A percentile compares a stretch with the other conserved stretches of the same genome.
phyloP scores from a whole-genome alignment of 495 filamentous ascomycete species.

The Ascodesmis nigricans region DNA sequence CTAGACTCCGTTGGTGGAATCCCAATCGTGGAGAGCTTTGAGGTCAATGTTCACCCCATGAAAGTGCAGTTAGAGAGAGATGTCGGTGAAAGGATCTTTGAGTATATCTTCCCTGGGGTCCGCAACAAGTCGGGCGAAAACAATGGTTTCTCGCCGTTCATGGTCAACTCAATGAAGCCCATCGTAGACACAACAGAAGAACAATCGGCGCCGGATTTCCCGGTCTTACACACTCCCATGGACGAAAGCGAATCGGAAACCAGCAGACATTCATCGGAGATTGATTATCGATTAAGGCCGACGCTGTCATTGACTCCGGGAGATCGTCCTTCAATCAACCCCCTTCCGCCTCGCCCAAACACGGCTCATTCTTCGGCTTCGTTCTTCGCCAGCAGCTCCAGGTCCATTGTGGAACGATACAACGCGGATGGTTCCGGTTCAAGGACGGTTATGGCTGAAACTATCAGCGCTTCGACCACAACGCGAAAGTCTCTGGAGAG shows the following conservation, averaged over 20 bases:
- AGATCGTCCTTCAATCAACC: slow-evolving; percentile 11
- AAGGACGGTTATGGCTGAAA: too few relatives aligned
- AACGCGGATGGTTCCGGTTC: too few relatives aligned
- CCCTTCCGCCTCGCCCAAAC: too few relatives aligned
- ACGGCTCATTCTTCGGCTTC: too few relatives aligned
- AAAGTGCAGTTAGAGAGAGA: slow-evolving; percentile 87
- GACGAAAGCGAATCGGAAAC: slow-evolving; percentile 21
- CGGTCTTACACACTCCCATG: slow-evolving; percentile 6
- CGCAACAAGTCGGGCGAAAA: slow-evolving; percentile 36
- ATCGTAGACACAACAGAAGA: slow-evolving; percentile 31
- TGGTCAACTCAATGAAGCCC: slow-evolving; percentile 54
- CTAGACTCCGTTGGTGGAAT: slow-evolving; percentile 95
- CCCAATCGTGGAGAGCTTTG: slow-evolving; percentile 90
- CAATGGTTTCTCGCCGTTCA: slow-evolving; percentile 55
- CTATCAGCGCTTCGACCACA: too few relatives aligned
- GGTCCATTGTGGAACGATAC: too few relatives aligned
- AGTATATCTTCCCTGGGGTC: slow-evolving; percentile 86
- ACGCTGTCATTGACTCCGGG: slow-evolving; percentile 13
- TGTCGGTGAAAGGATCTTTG: slow-evolving; percentile 80
- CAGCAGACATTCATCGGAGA: slow-evolving; percentile 13
- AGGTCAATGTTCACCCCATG: slow-evolving; percentile 79
- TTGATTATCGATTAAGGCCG: slow-evolving; percentile 11
- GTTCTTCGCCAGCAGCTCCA: neutral
- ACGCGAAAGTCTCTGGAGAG: too few relatives aligned
- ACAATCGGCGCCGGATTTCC: slow-evolving; percentile 26